Base-by-base conservation (phyloP, 2,329 filamentous ascomycete species). In the Colletotrichum horii region DNA sequence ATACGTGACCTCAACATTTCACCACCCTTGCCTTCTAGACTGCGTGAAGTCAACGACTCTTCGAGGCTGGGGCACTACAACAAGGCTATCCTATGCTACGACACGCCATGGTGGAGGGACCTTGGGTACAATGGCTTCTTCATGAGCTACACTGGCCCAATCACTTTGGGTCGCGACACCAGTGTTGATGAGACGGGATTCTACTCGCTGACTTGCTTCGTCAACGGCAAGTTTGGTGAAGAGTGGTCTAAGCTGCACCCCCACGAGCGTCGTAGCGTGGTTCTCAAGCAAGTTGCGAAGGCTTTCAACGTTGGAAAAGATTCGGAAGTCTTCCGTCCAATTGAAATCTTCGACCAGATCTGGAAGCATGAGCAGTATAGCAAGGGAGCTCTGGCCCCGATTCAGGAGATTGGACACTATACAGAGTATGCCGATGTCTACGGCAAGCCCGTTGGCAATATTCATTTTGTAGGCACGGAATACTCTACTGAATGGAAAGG, bases 381-480 rank as follows among this genome's bases (percentile, higher is more conserved):
- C 70, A 78, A 81, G 14, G 84, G 84, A 2, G 83, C 83, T 0
- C 79, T 83, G 4, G 82, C 83, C 8, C 83, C 84, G 9, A 79
- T 84, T 14, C 80, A 80, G 2, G 80, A 78, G 12, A 79, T 83
- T 3, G 83, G 82, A 0, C 80, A 84, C 48, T 80, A 81, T 24
- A 80, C 77, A 2, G 78, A 81, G 22, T 80, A 80, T 11, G 79
- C 77, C 0, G 76, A 78, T 14, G 77, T 82, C 6, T 81, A 84
- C 38, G 81, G 82, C 8, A 82, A 82, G 62, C 81, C 81, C 0
- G 77, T 83, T n/a, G 83, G 84, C 1, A 84, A 86, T 43, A 32
- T 89, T 6, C 87, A 90, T 76, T 90, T 89, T 77, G 87, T 87
- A 4, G 88, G 88, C 0, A 90, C 88, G 0, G 88, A 90, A 80